Evolutionary conservation across 345 rosid species (phyloP).

Genomic region (Raphanus raphanistrum): DNA sequence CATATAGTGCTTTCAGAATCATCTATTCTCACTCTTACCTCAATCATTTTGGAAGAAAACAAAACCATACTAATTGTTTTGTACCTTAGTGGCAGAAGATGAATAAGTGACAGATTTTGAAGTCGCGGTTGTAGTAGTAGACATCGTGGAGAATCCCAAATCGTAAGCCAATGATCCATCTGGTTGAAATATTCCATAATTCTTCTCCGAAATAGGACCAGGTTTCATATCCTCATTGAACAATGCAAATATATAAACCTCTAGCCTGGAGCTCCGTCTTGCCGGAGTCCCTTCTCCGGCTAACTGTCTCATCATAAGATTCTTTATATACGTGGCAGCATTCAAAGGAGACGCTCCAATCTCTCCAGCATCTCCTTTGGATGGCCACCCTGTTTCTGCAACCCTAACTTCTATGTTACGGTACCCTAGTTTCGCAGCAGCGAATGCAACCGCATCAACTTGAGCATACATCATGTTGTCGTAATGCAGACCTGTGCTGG

Average conservation of each 20-base stretch:
- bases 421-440: conserved; percentile 71
- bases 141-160: conserved; percentile 68
- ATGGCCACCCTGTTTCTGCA: conserved; percentile 98
- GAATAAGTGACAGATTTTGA: conserved; percentile 54
- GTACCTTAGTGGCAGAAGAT: conserved; percentile 80
- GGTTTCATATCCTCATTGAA: conserved; percentile 93
- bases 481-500: conserved; percentile 66
- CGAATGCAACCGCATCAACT: conserved; percentile 75
- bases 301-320: conserved; percentile 72
- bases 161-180: conserved; percentile 84
- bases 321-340: conserved; percentile 74
- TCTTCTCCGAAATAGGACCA: conserved; percentile 86
- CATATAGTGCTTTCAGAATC: not conserved
- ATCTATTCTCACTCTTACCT: not conserved
- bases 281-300: conserved; percentile 83
- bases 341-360: conserved; percentile 65
- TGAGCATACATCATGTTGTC: conserved; percentile 98
- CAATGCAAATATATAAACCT: conserved; percentile 82
- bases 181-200: conserved; percentile 87
- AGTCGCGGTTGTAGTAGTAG: conserved; percentile 46
- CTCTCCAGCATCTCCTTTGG: conserved; percentile 78
- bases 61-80: not conserved
- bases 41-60: not conserved
- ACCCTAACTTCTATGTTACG: conserved; percentile 73
- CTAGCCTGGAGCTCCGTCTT: conserved; percentile 60